Evolutionary conservation across 495 filamentous ascomycete genomes (phyloP).

Genomic region (Tricharina praecox): DNA sequence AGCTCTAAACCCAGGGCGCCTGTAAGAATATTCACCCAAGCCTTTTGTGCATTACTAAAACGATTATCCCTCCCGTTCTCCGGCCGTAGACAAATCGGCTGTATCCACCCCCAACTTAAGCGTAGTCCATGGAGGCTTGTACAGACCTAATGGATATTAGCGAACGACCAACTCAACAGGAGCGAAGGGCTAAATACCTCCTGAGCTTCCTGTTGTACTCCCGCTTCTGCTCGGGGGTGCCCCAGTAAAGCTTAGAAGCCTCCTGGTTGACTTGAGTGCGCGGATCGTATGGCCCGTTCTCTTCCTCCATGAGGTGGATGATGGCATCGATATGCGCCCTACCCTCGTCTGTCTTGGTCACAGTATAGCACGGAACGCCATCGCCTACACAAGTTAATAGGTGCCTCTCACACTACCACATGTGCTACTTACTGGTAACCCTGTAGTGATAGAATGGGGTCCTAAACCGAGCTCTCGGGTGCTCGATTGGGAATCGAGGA

Average conservation of each 20-base stretch:
- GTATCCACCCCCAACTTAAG: too few relatives aligned
- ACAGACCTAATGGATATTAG: slow-evolving; percentile 16
- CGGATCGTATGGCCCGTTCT: slow-evolving; percentile 75
- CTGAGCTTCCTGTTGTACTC: slow-evolving; percentile 69
- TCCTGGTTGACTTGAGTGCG: slow-evolving; percentile 75
- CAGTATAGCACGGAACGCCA: slow-evolving; percentile 71
- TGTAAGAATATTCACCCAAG: too few relatives aligned
- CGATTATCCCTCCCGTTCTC: too few relatives aligned
- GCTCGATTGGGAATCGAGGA: slow-evolving; percentile 78
- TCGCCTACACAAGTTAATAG: slow-evolving; percentile 27
- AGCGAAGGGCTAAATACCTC: too few relatives aligned
- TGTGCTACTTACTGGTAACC: slow-evolving; percentile 38
- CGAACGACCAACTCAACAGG: too few relatives aligned
- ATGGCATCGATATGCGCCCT: slow-evolving; percentile 74
- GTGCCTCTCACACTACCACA: neutral
- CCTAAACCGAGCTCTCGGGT: slow-evolving; percentile 67
- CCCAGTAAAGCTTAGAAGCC: slow-evolving; percentile 79
- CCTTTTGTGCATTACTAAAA: too few relatives aligned
- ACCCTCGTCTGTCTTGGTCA: slow-evolving; percentile 56
- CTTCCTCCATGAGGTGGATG: slow-evolving; percentile 68
- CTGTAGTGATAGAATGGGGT: slow-evolving; percentile 76
- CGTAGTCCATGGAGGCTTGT: slow-evolving; percentile 18
- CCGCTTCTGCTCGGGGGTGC: slow-evolving; percentile 56
- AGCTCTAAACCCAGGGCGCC: too few relatives aligned
- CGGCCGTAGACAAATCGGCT: too few relatives aligned